phyloP scores from a whole-genome alignment of 768 basidiomycete species.

The Hydnum rufescens region DNA sequence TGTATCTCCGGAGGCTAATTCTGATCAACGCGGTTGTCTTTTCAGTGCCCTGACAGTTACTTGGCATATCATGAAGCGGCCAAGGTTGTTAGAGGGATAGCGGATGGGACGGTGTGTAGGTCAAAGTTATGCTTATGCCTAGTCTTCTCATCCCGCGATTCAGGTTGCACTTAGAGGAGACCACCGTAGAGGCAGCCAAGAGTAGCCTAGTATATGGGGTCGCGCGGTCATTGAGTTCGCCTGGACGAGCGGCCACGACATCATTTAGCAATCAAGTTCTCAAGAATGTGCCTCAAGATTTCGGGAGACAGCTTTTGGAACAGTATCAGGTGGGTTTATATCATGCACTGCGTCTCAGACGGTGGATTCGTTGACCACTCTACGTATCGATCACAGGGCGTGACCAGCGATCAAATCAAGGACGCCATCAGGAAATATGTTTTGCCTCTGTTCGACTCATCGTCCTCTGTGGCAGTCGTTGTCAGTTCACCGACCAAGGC shows the following conservation, averaged over 20 bases:
- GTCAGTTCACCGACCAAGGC: slow-evolving; percentile 70
- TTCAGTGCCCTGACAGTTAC: slow-evolving; percentile 58
- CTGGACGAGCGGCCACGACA: slow-evolving; percentile 59
- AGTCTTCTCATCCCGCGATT: not conserved
- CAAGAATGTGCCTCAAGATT: slow-evolving; percentile 57
- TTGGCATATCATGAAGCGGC: slow-evolving; percentile 66
- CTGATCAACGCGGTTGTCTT: not conserved
- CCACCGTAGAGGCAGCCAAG: slow-evolving; percentile 76
- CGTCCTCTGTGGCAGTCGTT: slow-evolving; percentile 57
- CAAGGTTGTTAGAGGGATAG: slow-evolving; percentile 56
- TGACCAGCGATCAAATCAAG: slow-evolving; percentile 63
- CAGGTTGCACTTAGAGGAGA: slow-evolving; percentile 66
- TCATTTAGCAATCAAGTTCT: slow-evolving; percentile 85
- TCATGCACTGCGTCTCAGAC: not conserved
- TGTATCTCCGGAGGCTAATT: slow-evolving; percentile 3
- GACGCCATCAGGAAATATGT: slow-evolving; percentile 49
- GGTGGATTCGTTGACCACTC: not conserved
- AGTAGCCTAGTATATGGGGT: slow-evolving; percentile 77
- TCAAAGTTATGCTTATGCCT: slow-evolving; percentile 11
- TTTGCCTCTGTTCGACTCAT: slow-evolving; percentile 64
- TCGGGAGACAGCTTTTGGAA: slow-evolving; percentile 57
- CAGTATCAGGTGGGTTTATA: slow-evolving; percentile 29
- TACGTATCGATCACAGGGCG: slow-evolving; percentile 21
- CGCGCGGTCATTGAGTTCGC: slow-evolving; percentile 62
- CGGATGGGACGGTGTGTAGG: slow-evolving; percentile 51